phyloP scores from a whole-genome alignment of 768 basidiomycete species.

The Leccinum subtestaceum region DNA sequence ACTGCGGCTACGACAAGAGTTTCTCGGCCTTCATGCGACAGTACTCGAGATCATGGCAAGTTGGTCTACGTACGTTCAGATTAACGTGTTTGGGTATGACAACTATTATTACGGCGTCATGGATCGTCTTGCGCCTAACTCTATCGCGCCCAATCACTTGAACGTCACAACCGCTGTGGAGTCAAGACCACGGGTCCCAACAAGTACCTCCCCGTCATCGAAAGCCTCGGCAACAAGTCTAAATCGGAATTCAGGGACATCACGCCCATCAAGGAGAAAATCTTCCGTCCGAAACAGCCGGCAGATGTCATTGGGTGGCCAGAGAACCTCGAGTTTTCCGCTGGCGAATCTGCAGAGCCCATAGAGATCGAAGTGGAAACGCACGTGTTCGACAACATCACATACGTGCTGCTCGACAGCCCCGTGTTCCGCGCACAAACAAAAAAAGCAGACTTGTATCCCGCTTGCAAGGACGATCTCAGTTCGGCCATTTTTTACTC shows the following conservation, averaged over 20 bases:
- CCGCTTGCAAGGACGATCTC: slow-evolving; percentile 95
- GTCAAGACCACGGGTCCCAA: slow-evolving; percentile 65
- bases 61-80: slow-evolving; percentile 88
- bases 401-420: too few relatives aligned
- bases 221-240: slow-evolving; percentile 60
- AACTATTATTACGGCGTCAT: slow-evolving; percentile 89
- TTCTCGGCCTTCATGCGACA: slow-evolving; percentile 69
- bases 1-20: slow-evolving; percentile 89
- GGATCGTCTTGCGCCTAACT: slow-evolving; percentile 89
- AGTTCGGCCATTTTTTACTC: slow-evolving; percentile 97
- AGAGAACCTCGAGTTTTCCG: slow-evolving; percentile 38
- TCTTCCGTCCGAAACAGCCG: slow-evolving; percentile 59
- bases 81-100: slow-evolving; percentile 89
- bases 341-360: not conserved
- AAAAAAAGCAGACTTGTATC: slow-evolving; percentile 86
- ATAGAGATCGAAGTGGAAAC: not conserved
- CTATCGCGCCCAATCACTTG: slow-evolving; percentile 78
- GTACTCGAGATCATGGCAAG: slow-evolving; percentile 81
- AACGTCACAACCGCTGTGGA: slow-evolving; percentile 92
- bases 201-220: slow-evolving; percentile 88
- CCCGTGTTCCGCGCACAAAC: slow-evolving; percentile 48
- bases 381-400: not conserved
- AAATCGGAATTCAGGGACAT: slow-evolving; percentile 67
- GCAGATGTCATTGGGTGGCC: slow-evolving; percentile 90
- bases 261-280: slow-evolving; percentile 64